Percentiles rank a stretch among this genome's conserved stretches.
phyloP scores from a whole-genome alignment of 139 green algal genomes.

The Chlorella sp. region DNA sequence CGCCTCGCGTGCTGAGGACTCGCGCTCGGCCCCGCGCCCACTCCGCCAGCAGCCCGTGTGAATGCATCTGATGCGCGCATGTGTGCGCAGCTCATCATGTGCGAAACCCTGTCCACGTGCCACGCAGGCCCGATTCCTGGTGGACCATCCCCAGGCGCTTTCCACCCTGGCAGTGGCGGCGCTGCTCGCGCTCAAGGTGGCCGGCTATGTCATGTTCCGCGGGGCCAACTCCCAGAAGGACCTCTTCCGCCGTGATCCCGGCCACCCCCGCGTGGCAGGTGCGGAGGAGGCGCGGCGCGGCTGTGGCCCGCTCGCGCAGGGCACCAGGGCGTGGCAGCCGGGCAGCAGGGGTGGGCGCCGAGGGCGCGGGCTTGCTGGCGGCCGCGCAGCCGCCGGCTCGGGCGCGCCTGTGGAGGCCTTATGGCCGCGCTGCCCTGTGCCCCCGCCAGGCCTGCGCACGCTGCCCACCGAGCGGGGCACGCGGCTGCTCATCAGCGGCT shows the following conservation, averaged over 20 bases:
- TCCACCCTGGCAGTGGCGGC: slow-evolving; percentile 29
- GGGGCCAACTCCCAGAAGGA: slow-evolving; percentile 97
- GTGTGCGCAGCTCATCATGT: too few species aligned
- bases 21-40: too few species aligned
- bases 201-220: slow-evolving; percentile 93
- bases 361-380: too few species aligned
- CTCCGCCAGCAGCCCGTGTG: too few species aligned
- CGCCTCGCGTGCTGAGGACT: too few species aligned
- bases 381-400: slow-evolving; percentile 65
- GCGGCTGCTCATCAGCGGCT: slow-evolving; percentile 84
- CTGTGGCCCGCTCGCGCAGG: background rate
- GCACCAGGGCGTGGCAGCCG: too few species aligned
- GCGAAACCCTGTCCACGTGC: too few species aligned
- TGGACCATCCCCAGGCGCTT: slow-evolving; percentile 64
- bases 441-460: too few species aligned
- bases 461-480: slow-evolving; percentile 84
- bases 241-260: slow-evolving; percentile 76
- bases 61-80: too few species aligned
- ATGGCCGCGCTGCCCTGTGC: too few species aligned
- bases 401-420: too few species aligned
- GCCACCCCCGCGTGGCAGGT: slow-evolving; percentile 37
- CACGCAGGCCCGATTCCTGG: slow-evolving; percentile 79
- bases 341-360: too few species aligned
- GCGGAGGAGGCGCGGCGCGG: background rate
- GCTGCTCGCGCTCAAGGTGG: slow-evolving; percentile 73